These are phyloP conservation scores for Eucalyptus brandiana DNA, from an alignment of 345 rosid species.

Conservation along the genomic window DNA sequence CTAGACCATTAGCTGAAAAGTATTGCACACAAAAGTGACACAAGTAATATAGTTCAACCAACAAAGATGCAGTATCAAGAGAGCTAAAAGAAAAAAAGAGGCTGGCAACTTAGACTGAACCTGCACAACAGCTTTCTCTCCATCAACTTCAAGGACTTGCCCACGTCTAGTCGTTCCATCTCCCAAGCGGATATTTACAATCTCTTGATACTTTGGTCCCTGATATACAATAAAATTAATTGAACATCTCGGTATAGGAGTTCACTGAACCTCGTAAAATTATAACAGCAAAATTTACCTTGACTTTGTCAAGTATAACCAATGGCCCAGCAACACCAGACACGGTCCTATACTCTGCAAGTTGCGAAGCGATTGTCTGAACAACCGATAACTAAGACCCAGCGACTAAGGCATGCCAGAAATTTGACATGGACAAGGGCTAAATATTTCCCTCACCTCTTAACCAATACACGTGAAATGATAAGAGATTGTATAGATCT, in stretches of 20 bases:
- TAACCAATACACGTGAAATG: not conserved
- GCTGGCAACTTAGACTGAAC: constrained; percentile 8
- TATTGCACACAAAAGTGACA: not conserved
- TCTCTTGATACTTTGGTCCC: constrained; percentile 98
- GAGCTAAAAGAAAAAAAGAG: not conserved
- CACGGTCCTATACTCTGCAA: constrained; percentile 86
- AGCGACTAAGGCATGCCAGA: not conserved
- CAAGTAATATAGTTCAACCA: not conserved
- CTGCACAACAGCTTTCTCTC: constrained; percentile 98
- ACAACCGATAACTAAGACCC: not conserved
- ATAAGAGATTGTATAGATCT: not conserved
- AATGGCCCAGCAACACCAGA: constrained; percentile 99
- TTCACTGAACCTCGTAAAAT: not conserved
- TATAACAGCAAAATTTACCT: constrained; percentile 22
- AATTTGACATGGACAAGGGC: not conserved
- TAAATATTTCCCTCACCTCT: not conserved
- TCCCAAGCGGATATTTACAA: constrained; percentile 87
- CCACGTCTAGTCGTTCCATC: constrained; percentile 92
- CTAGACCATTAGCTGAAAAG: not conserved
- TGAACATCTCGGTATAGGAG: not conserved
- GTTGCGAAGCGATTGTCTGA: not conserved
- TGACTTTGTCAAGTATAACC: constrained; percentile 87
- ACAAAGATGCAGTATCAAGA: not conserved
- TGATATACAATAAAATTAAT: not conserved
- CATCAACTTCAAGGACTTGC: constrained; percentile 95